These are phyloP conservation scores for Monilinia vaccinii-corymbosi DNA, from an alignment of 2,329 filamentous ascomycete genomes.

Conservation along the genomic window DNA sequence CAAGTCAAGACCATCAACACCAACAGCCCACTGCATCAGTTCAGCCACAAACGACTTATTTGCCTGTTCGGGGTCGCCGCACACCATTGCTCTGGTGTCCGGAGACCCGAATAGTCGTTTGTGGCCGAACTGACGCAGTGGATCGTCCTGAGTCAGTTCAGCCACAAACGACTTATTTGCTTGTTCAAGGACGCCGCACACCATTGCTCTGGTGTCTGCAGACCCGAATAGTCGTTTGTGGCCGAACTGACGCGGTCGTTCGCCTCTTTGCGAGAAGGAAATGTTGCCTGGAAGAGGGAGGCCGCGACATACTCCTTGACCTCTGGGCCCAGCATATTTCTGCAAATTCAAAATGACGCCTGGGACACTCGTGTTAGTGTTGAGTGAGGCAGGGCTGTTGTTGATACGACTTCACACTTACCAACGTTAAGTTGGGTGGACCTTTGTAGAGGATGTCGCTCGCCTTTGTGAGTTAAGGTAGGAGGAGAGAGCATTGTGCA, in stretches of 20 bases:
- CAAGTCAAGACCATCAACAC: no score
- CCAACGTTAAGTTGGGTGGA: no score
- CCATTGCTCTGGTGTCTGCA: not conserved
- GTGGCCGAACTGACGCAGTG: not conserved
- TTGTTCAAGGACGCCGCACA: no score
- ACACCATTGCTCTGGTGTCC: not conserved
- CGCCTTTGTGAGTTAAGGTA: no score
- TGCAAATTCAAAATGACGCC: no score
- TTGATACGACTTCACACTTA: not conserved
- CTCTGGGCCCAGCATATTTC: slow-evolving; percentile 76
- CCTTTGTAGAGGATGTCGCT: no score
- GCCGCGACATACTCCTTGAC: slow-evolving; percentile 98
- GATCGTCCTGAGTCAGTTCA: no score
- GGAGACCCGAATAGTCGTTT: not conserved
- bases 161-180: no score
- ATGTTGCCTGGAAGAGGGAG: slow-evolving; percentile 91
- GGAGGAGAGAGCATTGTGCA: no score
- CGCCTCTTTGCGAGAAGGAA: slow-evolving; percentile 62
- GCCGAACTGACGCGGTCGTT: not conserved
- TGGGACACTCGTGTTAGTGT: slow-evolving; percentile 46
- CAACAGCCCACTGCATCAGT: no score
- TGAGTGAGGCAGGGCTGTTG: not conserved
- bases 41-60: no score
- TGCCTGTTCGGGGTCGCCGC: no score
- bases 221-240: not conserved